phyloP scores from a whole-genome alignment of 352 stramenopile genomes.

The Aphanomyces stellatus region DNA sequence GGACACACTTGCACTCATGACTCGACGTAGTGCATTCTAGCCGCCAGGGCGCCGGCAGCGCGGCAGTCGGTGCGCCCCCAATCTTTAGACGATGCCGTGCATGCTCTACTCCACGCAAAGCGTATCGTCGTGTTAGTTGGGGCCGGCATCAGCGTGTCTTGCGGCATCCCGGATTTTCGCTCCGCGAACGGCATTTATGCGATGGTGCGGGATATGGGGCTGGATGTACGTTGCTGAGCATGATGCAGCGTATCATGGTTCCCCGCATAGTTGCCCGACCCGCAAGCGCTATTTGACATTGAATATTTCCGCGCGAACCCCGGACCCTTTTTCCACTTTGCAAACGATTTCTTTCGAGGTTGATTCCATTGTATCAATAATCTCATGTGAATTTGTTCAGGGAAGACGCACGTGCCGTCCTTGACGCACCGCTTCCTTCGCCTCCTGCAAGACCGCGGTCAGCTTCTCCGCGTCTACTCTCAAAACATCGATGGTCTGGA shows the following conservation, averaged over 20 bases:
- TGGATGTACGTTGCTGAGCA: slow-evolving; percentile 21
- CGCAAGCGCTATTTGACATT: slow-evolving; percentile 98
- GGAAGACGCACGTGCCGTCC: slow-evolving; percentile 67
- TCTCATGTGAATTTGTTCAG: slow-evolving; percentile 9
- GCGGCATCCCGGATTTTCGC: slow-evolving; percentile 98
- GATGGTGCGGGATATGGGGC: slow-evolving; percentile 71
- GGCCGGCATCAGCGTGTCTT: slow-evolving; percentile 93
- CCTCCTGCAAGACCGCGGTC: slow-evolving; percentile 84
- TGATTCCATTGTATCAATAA: background rate
- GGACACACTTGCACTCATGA: background rate
- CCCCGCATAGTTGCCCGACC: slow-evolving; percentile 81
- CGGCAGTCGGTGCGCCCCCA: slow-evolving; percentile 30
- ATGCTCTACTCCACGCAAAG: slow-evolving; percentile 60
- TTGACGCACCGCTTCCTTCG: slow-evolving; percentile 94
- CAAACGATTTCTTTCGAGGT: slow-evolving; percentile 58
- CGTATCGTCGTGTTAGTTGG: slow-evolving; percentile 89
- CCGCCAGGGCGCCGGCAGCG: slow-evolving; percentile 15
- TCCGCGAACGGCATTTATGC: slow-evolving; percentile 83
- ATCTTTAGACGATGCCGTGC: slow-evolving; percentile 51
- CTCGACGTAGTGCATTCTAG: slow-evolving; percentile 8
- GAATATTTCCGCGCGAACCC: slow-evolving; percentile 95
- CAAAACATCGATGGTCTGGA: slow-evolving; percentile 99
- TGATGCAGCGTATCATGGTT: slow-evolving; percentile 26
- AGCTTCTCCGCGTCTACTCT: slow-evolving; percentile 91
- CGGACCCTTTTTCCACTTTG: slow-evolving; percentile 94